phyloP scores from a whole-genome alignment of 2,329 filamentous ascomycete genomes.

The Scedosporium apiospermum region DNA sequence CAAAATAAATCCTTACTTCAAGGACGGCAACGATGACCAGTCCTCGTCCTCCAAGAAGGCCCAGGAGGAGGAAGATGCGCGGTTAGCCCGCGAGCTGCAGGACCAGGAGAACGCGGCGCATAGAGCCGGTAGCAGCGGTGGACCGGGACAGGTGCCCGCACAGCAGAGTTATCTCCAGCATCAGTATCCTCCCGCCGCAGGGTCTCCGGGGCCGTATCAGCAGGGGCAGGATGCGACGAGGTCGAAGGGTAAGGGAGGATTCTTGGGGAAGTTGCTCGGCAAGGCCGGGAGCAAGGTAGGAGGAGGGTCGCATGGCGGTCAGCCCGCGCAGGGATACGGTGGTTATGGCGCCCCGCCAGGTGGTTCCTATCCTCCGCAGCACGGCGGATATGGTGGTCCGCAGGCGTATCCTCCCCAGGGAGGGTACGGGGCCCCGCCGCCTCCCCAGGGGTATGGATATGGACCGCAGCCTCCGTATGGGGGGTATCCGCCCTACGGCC shows the following conservation, averaged over 20 bases:
- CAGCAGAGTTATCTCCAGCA: slow-evolving; percentile 17
- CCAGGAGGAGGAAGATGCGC: slow-evolving; percentile 62
- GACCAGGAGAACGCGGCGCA: slow-evolving; percentile 64
- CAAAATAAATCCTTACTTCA: slow-evolving; percentile 65
- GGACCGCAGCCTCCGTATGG: slow-evolving; percentile 20
- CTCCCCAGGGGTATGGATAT: slow-evolving; percentile 12
- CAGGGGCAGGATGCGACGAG: slow-evolving; percentile 12
- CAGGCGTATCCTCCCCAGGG: slow-evolving; percentile 19
- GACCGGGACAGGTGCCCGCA: slow-evolving; percentile 4
- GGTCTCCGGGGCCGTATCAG: slow-evolving; percentile 14
- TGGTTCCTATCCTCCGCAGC: background rate
- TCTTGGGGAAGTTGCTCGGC: slow-evolving; percentile 43
- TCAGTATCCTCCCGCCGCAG: slow-evolving; percentile 11
- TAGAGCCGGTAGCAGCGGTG: slow-evolving; percentile 14
- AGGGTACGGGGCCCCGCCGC: background rate
- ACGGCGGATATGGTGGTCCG: no score
- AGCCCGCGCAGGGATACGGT: background rate
- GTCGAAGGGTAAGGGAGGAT: slow-evolving; percentile 30
- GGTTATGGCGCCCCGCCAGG: background rate
- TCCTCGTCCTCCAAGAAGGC: slow-evolving; percentile 17
- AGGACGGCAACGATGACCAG: slow-evolving; percentile 25
- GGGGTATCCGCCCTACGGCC: slow-evolving; percentile 21
- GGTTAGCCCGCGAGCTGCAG: slow-evolving; percentile 67
- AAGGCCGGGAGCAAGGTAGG: slow-evolving; percentile 26
- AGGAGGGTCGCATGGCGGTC: slow-evolving; percentile 5